Conservation (phyloP, 1,284 basidiomycete genomes). For the Malassezia pachydermatis region DNA sequence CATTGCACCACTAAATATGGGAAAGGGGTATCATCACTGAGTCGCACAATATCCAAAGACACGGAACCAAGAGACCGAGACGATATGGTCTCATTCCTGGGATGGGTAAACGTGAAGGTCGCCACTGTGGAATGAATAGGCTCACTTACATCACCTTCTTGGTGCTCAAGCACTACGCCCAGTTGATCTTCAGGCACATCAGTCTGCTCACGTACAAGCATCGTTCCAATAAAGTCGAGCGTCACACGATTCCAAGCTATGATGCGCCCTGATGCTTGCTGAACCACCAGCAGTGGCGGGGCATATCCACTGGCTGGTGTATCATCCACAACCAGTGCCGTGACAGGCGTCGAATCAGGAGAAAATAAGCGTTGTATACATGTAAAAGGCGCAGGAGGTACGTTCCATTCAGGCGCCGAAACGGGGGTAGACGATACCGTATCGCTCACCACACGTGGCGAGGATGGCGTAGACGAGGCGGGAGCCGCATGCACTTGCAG, state of each 20-base stretch:
- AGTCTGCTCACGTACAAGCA: neutral
- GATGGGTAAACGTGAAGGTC: neutral
- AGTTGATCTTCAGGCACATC: neutral
- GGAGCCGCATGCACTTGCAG: neutral
- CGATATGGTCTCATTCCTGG: too few relatives aligned
- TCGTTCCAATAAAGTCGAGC: conserved; percentile 1
- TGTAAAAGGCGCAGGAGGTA: neutral
- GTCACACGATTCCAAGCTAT: conserved; percentile 2
- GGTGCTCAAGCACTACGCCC: conserved; percentile 5
- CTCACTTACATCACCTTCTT: neutral
- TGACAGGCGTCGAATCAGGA: conserved; percentile 7
- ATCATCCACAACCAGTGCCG: neutral
- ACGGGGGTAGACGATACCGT: neutral
- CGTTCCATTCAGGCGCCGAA: neutral
- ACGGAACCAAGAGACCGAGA: too few relatives aligned
- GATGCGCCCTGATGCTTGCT: conserved; percentile 15
- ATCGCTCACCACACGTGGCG: neutral
- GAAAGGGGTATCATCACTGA: too few relatives aligned
- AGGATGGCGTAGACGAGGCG: neutral
- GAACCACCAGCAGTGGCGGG: conserved; percentile 2
- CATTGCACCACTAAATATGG: neutral
- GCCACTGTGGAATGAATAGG: conserved; percentile 1
- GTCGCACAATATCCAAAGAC: too few relatives aligned
- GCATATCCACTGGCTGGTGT: neutral
- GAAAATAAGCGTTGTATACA: neutral